Evolutionary conservation across 1,284 basidiomycete species (phyloP).

Genomic region (Ceratobasidium sp.): DNA sequence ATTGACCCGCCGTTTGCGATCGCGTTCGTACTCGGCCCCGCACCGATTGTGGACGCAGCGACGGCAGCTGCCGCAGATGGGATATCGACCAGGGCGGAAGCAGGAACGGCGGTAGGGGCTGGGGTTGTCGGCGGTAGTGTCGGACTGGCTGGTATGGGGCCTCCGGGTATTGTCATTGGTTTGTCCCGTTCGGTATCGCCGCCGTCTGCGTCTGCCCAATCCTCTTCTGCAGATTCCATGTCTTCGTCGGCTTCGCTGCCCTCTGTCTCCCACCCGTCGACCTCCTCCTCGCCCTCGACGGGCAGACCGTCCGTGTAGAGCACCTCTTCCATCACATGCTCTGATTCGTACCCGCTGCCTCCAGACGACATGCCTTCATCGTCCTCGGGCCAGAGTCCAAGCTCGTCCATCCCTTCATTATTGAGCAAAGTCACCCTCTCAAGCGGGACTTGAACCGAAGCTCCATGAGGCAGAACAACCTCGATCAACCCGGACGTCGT

Average conservation of each 20-base stretch:
- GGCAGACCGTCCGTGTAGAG: conserved; percentile 35
- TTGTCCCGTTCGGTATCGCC: conserved; percentile 52
- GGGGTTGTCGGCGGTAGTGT: not conserved
- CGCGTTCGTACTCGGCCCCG: conserved; percentile 37
- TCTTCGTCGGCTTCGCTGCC: conserved; percentile 47
- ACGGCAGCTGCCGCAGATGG: conserved; percentile 50
- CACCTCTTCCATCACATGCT: conserved; percentile 42
- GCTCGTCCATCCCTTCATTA: conserved; percentile 79
- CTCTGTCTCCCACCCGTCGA: conserved; percentile 57
- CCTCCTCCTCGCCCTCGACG: conserved; percentile 53
- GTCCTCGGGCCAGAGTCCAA: conserved; percentile 74
- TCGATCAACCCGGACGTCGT: conserved; percentile 76
- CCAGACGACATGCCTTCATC: conserved; percentile 51
- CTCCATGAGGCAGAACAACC: conserved; percentile 71
- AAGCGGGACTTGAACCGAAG: conserved; percentile 66
- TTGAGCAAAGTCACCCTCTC: conserved; percentile 73
- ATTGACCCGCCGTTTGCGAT: conserved; percentile 52
- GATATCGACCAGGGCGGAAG: conserved; percentile 19
- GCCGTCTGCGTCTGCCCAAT: conserved; percentile 54
- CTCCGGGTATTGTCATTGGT: conserved; percentile 44
- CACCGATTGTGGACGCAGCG: conserved; percentile 8
- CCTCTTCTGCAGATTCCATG: conserved; percentile 51
- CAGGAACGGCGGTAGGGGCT: conserved; percentile 10
- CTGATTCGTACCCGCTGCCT: conserved; percentile 20
- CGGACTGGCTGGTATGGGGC: conserved; percentile 8